Base-by-base conservation (phyloP, 345 rosid genomes). In the Hevea brasiliensis region DNA sequence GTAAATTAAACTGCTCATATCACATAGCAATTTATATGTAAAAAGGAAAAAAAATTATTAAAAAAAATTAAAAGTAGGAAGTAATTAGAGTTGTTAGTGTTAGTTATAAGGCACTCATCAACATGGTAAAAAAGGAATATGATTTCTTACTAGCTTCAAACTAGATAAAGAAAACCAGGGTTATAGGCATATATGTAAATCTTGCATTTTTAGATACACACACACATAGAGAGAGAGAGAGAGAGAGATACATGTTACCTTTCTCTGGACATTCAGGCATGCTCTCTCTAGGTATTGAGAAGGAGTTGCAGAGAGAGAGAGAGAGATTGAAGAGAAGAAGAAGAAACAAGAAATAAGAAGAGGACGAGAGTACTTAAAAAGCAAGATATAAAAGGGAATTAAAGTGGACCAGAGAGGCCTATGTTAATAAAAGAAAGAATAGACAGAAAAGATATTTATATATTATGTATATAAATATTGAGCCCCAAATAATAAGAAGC, bases 261-360 rank as follows among this genome's bases (percentile, higher is more conserved):
- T 89, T 92, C 93, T 84, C 90, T 88, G 89, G 94, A 92, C 97
- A 92, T 92, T 88, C 91, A 94, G 87, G 95, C 97, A 92, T 92
- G 91, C 96, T 87, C 87, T 85, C 47, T 32, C 82, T 35, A 35
- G 42, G 63, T 80, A 76, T 65, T 60, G 20, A 70, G 75, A 29
- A 45, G 74, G 53, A 70, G 61, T 32, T 53, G 37, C n/a, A 53
- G 9, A 42, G 50, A 59, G 78, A 77, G 50, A 59, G 78, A 77
- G 74, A 72, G 61, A 60, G 71, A 45, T 75, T 50, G 42, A 63
- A 55, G 72, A 21, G 62, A 11, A 29, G 56, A 32, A 75, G 76
- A 79, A 61, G 73, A 63, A 69, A 71, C 68, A 73, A 77, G 69
- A 76, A 77, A 71, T 79, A 72, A 71, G 70, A 77, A 57, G 77